Percentiles rank a stretch among this genome's conserved stretches.
Conservation (phyloP, 2,329 filamentous ascomycete genomes). For the Orbilia quercus region DNA sequence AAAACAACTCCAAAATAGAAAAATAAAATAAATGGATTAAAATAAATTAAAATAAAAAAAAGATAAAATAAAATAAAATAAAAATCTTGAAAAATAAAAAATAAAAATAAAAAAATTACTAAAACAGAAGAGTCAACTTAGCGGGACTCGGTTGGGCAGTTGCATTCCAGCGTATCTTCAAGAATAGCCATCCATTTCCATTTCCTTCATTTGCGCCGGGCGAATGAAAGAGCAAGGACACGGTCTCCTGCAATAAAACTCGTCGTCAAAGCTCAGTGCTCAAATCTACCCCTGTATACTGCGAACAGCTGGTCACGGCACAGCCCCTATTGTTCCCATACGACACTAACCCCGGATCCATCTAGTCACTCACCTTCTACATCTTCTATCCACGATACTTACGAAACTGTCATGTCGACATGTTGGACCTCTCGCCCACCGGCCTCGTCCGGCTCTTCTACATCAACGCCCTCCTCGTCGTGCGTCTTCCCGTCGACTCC, state of each 20-base stretch:
- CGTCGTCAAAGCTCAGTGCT: background rate
- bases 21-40: slow-evolving; percentile 10
- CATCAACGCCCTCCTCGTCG: slow-evolving; percentile 47
- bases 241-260: slow-evolving; percentile 26
- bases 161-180: too few relatives aligned
- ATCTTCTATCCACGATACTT: background rate
- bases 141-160: too few relatives aligned
- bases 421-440: slow-evolving; percentile 5
- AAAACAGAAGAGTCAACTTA: background rate
- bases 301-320: background rate
- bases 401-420: slow-evolving; percentile 6
- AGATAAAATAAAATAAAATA: slow-evolving; percentile 3
- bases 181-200: too few relatives aligned
- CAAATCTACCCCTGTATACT: background rate
- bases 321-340: background rate
- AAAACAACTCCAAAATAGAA: background rate
- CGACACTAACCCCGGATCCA: too few relatives aligned
- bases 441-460: slow-evolving; percentile 48
- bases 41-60: background rate
- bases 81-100: background rate
- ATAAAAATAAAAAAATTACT: background rate
- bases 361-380: background rate
- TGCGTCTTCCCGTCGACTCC: slow-evolving; percentile 8
- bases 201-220: background rate
- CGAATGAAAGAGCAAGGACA: slow-evolving; percentile 7